phyloP scores from a whole-genome alignment of 805 yeast species.

The Metschnikowia aberdeeniae region DNA sequence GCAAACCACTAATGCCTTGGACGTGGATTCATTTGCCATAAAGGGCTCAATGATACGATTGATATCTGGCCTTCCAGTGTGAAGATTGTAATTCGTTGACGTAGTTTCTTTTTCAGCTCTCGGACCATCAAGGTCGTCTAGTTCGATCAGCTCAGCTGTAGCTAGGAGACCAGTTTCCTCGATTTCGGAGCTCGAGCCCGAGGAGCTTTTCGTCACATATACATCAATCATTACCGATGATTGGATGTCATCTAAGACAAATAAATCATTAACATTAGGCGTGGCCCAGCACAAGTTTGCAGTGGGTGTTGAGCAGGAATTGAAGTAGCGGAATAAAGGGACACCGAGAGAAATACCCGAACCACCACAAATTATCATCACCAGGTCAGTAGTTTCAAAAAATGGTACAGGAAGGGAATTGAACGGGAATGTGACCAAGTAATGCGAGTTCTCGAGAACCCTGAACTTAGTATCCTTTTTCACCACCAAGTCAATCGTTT shows the following conservation, averaged over 20 bases:
- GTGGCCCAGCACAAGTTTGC: conserved; percentile 54
- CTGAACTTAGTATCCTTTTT: conserved; percentile 32
- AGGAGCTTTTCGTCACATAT: conserved; percentile 10
- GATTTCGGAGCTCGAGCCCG: conserved; percentile 1
- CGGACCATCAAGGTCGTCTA: conserved; percentile 4
- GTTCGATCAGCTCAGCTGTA: conserved; percentile 16
- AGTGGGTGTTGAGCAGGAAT: conserved; percentile 13
- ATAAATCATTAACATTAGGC: conserved; percentile 43
- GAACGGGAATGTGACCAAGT: conserved; percentile 29
- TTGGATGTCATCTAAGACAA: conserved; percentile 38
- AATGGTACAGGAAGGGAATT: conserved; percentile 44
- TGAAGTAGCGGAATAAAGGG: conserved; percentile 45
- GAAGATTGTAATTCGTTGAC: background rate
- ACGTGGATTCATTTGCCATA: conserved; percentile 27
- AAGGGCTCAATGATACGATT: conserved; percentile 26
- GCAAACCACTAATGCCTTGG: conserved; percentile 55
- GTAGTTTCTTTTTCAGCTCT: conserved; percentile 13
- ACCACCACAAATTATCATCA: conserved; percentile 63
- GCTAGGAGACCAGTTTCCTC: conserved; percentile 21
- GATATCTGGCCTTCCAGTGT: conserved; percentile 46
- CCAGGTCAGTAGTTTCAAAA: conserved; percentile 46
- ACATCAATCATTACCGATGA: conserved; percentile 6
- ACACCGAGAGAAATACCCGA: conserved; percentile 66
- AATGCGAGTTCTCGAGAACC: conserved; percentile 10
- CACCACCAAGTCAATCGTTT: conserved; percentile 40